phyloP scores from a whole-genome alignment of 768 basidiomycete species.

The Lactarius sp. region DNA sequence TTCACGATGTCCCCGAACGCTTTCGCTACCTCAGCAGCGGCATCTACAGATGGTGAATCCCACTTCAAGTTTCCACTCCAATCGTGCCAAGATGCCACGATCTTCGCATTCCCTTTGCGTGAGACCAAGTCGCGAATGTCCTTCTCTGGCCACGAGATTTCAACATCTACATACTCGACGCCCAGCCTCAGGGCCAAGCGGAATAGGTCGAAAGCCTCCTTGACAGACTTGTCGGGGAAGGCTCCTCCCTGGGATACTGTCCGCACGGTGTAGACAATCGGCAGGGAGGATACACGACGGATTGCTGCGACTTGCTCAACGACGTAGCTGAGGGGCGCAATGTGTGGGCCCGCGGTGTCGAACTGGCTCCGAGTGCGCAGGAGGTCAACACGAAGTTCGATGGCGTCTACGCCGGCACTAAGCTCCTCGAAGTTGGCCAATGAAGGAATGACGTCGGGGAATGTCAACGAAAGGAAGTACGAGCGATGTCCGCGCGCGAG shows the following conservation, averaged over 20 bases:
- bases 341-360: conserved; percentile 45
- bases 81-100: conserved; percentile 95
- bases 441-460: conserved; percentile 76
- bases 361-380: conserved; percentile 50
- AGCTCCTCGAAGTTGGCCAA: conserved; percentile 66
- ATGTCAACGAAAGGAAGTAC: conserved; percentile 90
- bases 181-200: conserved; percentile 74
- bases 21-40: conserved; percentile 63
- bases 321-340: conserved; percentile 70
- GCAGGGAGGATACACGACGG: conserved; percentile 70
- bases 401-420: conserved; percentile 79
- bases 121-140: conserved; percentile 52
- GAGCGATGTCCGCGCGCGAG: conserved; percentile 56
- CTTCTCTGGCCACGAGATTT: conserved; percentile 68
- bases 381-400: conserved; percentile 93
- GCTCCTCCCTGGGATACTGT: conserved; percentile 86
- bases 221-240: conserved; percentile 73
- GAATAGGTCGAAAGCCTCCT: conserved; percentile 71
- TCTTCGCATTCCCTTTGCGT: conserved; percentile 65
- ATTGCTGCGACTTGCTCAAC: conserved; percentile 74
- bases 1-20: conserved; percentile 86
- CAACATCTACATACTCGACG: conserved; percentile 91
- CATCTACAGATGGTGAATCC: conserved; percentile 59
- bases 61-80: conserved; percentile 84
- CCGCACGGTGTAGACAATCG: conserved; percentile 89